Evolutionary conservation across 352 stramenopile genomes (phyloP).

Genomic region (Phytophthora sp.): DNA sequence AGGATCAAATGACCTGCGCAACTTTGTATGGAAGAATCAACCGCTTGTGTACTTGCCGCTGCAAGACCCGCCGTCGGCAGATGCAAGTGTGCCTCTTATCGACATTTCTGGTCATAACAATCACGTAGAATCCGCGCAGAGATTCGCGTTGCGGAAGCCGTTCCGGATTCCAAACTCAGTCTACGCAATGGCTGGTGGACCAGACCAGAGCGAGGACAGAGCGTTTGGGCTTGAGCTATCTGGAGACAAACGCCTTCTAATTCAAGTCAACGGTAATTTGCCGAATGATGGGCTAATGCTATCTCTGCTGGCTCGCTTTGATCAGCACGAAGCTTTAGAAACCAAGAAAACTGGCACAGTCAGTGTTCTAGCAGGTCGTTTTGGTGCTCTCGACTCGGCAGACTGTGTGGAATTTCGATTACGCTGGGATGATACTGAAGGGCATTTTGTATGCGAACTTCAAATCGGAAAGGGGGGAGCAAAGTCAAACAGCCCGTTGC

Average conservation of each 20-base stretch:
- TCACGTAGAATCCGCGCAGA: constrained; percentile 36
- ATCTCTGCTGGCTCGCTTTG: constrained; percentile 60
- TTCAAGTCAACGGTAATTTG: constrained; percentile 1
- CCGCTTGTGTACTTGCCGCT: constrained; percentile 62
- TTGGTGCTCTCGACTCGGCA: constrained; percentile 1
- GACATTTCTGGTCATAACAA: constrained; percentile 60
- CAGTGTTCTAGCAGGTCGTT: constrained; percentile 21
- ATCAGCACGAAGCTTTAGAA: constrained; percentile 8
- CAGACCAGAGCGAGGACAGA: constrained; percentile 1
- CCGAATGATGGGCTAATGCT: constrained; percentile 15
- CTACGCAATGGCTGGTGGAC: neutral
- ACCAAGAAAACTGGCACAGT: neutral
- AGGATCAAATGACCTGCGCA: constrained; percentile 33
- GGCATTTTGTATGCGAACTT: constrained; percentile 22
- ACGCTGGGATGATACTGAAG: constrained; percentile 17
- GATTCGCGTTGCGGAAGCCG: constrained; percentile 57
- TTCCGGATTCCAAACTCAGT: constrained; percentile 48
- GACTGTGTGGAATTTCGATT: constrained; percentile 23
- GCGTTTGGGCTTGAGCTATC: constrained; percentile 52
- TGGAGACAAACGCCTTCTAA: constrained; percentile 24
- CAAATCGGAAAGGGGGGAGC: neutral
- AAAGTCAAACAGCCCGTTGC: neutral
- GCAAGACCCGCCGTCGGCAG: constrained; percentile 47
- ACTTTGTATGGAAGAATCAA: constrained; percentile 47
- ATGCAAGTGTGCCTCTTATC: constrained; percentile 27